Conservation (phyloP, 2,329 filamentous ascomycete genomes). For the Alternaria triticimaculans region DNA sequence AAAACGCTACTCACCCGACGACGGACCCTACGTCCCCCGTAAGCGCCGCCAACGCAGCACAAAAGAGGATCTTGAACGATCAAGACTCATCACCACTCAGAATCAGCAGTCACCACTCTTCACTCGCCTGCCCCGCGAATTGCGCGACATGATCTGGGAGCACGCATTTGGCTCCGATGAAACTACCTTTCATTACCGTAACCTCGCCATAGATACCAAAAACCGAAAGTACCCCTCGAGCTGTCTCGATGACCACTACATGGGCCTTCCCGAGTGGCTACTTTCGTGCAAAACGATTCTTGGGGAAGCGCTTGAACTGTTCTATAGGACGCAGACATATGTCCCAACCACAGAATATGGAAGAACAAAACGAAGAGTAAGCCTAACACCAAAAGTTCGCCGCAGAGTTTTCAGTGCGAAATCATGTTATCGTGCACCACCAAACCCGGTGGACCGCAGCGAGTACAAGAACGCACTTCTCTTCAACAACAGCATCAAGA, state of each 20-base stretch:
- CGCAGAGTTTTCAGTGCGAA: no score
- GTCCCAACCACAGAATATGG: background rate
- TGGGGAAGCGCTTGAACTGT: background rate
- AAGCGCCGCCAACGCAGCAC: background rate
- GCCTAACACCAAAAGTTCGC: no score
- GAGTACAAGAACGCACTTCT: background rate
- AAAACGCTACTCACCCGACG: background rate
- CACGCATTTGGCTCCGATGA: background rate
- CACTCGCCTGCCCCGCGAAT: background rate
- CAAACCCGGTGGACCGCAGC: background rate
- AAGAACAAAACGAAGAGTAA: no score
- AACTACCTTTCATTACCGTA: background rate
- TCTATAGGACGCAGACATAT: background rate
- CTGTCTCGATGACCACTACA: background rate
- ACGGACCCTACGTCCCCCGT: background rate
- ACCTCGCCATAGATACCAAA: background rate
- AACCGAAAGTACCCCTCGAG: background rate
- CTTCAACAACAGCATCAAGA: background rate
- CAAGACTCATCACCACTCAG: background rate
- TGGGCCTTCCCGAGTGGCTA: background rate
- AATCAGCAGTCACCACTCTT: background rate
- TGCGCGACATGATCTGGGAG: background rate
- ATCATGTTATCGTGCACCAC: background rate
- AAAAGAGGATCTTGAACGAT: background rate
- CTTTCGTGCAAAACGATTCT: background rate